Evolutionary conservation across 192 early-diverging fungal genomes (phyloP).

Genomic region (Podochytrium sp.): DNA sequence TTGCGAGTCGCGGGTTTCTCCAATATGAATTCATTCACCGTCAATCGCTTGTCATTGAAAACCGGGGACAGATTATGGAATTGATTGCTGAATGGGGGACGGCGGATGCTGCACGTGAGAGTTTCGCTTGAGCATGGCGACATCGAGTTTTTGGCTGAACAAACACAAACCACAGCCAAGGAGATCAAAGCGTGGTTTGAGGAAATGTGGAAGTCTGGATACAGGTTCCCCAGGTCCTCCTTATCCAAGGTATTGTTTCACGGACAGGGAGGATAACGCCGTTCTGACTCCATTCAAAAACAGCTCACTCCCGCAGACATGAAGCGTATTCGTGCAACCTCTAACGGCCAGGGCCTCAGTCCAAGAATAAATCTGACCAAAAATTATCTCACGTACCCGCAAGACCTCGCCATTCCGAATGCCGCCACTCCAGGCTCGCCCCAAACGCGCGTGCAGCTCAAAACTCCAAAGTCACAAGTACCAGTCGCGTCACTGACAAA

Average conservation of each 20-base stretch:
- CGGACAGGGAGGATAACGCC: no score
- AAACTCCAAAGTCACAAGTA: background rate
- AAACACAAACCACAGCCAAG: no score
- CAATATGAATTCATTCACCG: background rate
- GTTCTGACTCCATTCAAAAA: background rate
- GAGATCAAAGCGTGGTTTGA: background rate
- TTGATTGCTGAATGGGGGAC: slow-evolving; percentile 32
- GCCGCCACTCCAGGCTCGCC: background rate
- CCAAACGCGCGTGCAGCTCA: no score
- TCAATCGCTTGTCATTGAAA: slow-evolving; percentile 21
- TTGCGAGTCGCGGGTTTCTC: background rate
- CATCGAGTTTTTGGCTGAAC: no score
- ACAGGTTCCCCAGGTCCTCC: background rate
- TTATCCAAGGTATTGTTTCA: slow-evolving; percentile 18
- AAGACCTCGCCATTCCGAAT: background rate
- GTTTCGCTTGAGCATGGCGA: no score
- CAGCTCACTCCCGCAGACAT: background rate
- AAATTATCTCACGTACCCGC: background rate
- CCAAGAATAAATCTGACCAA: background rate
- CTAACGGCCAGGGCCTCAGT: background rate
- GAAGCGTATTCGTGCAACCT: background rate
- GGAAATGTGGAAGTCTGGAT: background rate
- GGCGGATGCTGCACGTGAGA: background rate
- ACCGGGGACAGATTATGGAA: slow-evolving; percentile 31
- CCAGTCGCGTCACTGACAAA: background rate